Evolutionary conservation across 2,329 filamentous ascomycete genomes (phyloP), one percentile per base, ranked within the genome.

Genomic region (Microcyclosporella mali): DNA sequence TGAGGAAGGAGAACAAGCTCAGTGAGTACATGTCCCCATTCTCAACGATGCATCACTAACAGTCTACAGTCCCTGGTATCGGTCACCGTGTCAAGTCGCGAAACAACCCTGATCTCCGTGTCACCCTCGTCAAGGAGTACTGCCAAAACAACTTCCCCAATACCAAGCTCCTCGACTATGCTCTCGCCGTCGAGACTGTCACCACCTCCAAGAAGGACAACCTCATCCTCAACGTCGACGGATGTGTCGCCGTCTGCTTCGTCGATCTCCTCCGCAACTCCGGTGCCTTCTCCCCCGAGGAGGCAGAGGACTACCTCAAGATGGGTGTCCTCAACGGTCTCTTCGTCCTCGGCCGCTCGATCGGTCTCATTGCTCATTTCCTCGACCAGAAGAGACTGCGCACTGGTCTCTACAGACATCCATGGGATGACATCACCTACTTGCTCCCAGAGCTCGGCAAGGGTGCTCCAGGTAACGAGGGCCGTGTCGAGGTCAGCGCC

Each of bases 161-260:
- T 74, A 88, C 86, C 79, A 97, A 97, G 81, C 82, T 97, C 66
- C 88, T 98, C 67, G 92, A 98, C 75, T 98, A 95, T 70, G 92
- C 92, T 56, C 81, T 98, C 64, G 92, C 92, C 35, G 92, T 98
- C 57, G 92, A 98, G 81, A 86, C 85, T 9, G 92, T 98, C 54
- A 98, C 92, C 43, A 98, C 92, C 38, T 95, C 88, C 55, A 98
- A 98, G 86, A 98, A 98, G 81, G 92, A 98, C 75, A 98, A 97
- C 79, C 81, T 98, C 58, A 98, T 98, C 61, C 83, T 98, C 63
- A 98, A 98, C 78, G 92, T 98, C 47, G 92, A 97, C 66, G 92
- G 92, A 61, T 95, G 88, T 69, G 85, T 98, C 64, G 92, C 92
- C 56, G 92, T 98, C 67, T 95, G 89, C 84, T 98, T 98, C 66